A percentile compares a stretch with the other conserved stretches of the same genome.
Conservation (phyloP, 2,329 filamentous ascomycete species). For the Cryphonectria japonica region DNA sequence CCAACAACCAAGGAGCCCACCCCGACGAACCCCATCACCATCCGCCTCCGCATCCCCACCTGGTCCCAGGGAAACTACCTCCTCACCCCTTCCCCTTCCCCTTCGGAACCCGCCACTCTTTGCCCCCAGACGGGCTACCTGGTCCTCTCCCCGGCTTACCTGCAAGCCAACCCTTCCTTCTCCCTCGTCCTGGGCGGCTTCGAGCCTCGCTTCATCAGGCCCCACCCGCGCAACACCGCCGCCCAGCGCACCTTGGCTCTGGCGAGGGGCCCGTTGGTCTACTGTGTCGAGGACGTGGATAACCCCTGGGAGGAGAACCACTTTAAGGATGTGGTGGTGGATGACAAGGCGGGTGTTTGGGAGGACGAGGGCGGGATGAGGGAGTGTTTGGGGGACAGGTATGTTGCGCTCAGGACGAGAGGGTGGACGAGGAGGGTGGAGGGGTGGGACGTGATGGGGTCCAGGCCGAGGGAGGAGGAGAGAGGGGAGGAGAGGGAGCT, state of each 20-base stretch:
- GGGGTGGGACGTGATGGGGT: not conserved
- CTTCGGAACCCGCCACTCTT: constrained; percentile 32
- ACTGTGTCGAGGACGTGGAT: constrained; percentile 64
- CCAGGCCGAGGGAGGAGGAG: not conserved
- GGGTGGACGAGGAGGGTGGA: constrained; percentile 29
- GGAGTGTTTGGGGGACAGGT: constrained; percentile 35
- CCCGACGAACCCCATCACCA: constrained; percentile 35
- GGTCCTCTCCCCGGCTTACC: constrained; percentile 46
- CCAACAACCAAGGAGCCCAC: constrained; percentile 34
- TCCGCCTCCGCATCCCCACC: constrained; percentile 57
- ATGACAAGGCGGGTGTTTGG: constrained; percentile 27
- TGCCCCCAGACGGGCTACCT: constrained; percentile 52
- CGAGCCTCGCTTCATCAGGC: constrained; percentile 51
- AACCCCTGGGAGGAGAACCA: constrained; percentile 60
- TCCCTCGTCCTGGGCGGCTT: constrained; percentile 50
- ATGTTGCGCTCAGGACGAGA: constrained; percentile 35
- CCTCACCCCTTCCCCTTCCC: constrained; percentile 41
- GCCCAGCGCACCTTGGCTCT: constrained; percentile 58
- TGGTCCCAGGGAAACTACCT: constrained; percentile 48
- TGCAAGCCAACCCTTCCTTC: constrained; percentile 46
- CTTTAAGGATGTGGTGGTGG: constrained; percentile 50
- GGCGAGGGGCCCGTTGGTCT: constrained; percentile 61
- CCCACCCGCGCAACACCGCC: constrained; percentile 54
- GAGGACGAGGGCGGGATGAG: constrained; percentile 22
- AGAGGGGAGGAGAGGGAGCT: constrained; percentile 39